Evolutionary conservation across 2,329 filamentous ascomycete genomes (phyloP).

Genomic region (Penicillium hordei): DNA sequence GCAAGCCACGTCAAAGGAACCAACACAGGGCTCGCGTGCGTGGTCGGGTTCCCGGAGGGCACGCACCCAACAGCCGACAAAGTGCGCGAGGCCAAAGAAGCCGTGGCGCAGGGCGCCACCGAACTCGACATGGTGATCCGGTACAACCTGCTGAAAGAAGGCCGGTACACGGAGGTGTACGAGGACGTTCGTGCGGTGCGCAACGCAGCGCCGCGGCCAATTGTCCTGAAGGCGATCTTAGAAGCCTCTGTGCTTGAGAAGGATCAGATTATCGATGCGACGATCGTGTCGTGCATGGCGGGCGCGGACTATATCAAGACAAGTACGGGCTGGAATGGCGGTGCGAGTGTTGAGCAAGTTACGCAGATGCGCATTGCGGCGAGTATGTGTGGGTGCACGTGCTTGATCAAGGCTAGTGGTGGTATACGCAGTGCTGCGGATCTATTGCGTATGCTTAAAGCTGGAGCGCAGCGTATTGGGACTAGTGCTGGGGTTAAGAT

Average conservation of each 20-base stretch:
- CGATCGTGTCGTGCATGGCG: conserved; percentile 53
- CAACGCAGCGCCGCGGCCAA: conserved; percentile 44
- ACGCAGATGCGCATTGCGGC: conserved; percentile 54
- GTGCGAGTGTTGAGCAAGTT: conserved; percentile 55
- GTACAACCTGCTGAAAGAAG: conserved; percentile 47
- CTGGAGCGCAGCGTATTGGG: conserved; percentile 58
- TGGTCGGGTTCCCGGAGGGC: conserved; percentile 62
- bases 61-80: conserved; percentile 54
- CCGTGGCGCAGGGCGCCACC: conserved; percentile 51
- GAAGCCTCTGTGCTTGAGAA: conserved; percentile 55
- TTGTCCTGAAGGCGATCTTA: conserved; percentile 57
- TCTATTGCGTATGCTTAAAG: conserved; percentile 55
- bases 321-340: conserved; percentile 59
- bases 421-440: conserved; percentile 54
- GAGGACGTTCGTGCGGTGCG: conserved; percentile 55
- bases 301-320: conserved; percentile 62
- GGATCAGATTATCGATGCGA: conserved; percentile 55
- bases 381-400: conserved; percentile 41
- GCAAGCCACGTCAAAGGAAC: conserved; percentile 47
- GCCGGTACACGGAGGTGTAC: conserved; percentile 52
- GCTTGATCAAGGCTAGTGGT: conserved; percentile 60
- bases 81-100: conserved; percentile 51
- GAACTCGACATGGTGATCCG: conserved; percentile 64
- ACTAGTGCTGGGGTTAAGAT: conserved; percentile 58
- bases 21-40: conserved; percentile 55